Conservation (phyloP, 2,329 filamentous ascomycete genomes). For the Davidsoniella virescens region DNA sequence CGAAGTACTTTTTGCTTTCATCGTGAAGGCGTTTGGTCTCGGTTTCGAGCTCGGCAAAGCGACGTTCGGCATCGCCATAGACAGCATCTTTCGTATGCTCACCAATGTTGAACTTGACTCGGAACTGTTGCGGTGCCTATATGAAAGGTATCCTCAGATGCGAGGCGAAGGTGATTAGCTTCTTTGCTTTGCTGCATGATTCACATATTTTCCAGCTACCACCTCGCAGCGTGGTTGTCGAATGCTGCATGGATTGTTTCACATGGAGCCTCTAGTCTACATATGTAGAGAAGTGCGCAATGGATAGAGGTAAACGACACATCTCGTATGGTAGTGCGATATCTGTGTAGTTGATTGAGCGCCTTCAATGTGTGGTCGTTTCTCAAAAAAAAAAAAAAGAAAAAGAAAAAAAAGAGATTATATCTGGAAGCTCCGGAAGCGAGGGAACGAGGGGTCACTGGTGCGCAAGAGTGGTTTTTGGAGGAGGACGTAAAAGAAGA, state of each 20-base stretch:
- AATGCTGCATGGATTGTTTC: too few relatives aligned
- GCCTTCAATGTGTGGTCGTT: neutral
- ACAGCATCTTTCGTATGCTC: conserved; percentile 90
- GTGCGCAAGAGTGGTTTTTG: neutral
- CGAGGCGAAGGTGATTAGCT: neutral
- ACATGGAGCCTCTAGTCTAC: too few relatives aligned
- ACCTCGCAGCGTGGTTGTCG: too few relatives aligned
- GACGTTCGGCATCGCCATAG: conserved; percentile 84
- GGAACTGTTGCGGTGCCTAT: conserved; percentile 79
- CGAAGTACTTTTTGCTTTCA: conserved; percentile 93
- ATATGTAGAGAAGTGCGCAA: too few relatives aligned
- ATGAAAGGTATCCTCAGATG: neutral
- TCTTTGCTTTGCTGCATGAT: neutral
- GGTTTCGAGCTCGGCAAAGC: conserved; percentile 83
- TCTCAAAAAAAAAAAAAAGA: too few relatives aligned
- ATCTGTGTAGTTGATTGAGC: too few relatives aligned
- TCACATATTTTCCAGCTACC: too few relatives aligned
- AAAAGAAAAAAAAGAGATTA: too few relatives aligned
- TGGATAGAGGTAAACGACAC: too few relatives aligned
- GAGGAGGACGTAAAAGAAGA: neutral
- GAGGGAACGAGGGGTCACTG: neutral
- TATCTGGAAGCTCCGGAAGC: conserved; percentile 10
- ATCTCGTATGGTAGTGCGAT: too few relatives aligned
- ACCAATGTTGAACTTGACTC: conserved; percentile 84
- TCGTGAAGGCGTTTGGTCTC: conserved; percentile 96